phyloP scores from a whole-genome alignment of 257 asterid genomes.

The Orobanche coerulescens region DNA sequence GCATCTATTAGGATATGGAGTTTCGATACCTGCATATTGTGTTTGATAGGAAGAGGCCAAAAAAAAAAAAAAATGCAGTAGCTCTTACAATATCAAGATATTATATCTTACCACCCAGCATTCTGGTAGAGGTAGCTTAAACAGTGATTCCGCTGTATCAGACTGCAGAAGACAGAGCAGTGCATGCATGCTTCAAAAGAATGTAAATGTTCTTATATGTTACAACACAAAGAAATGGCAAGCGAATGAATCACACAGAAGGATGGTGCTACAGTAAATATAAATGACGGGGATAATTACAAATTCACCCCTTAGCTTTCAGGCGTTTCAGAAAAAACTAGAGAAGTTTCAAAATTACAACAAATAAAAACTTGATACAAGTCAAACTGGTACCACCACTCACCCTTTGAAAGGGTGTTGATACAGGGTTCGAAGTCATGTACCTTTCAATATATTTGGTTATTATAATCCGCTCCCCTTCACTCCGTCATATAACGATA shows the following conservation, averaged over 20 bases:
- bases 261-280: not conserved
- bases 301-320: no score
- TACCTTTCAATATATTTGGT: no score
- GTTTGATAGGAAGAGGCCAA: constrained; percentile 33
- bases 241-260: constrained; percentile 3
- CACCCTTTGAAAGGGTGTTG: no score
- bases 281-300: no score
- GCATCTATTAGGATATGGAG: constrained; percentile 80
- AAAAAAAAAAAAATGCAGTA: constrained; percentile 25
- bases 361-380: no score
- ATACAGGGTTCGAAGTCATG: no score
- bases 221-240: not conserved
- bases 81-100: constrained; percentile 5
- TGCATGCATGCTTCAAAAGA: constrained; percentile 15
- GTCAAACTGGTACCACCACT: no score
- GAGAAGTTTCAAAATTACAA: no score
- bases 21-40: constrained; percentile 60
- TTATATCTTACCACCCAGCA: constrained; percentile 89
- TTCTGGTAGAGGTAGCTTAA: constrained; percentile 76
- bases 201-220: not conserved
- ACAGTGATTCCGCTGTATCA: constrained; percentile 53
- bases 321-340: no score
- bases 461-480: no score
- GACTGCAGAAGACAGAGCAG: constrained; percentile 51
- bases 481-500: no score